These are phyloP conservation scores for Hypoxylon sp. DNA, from an alignment of 2,329 filamentous ascomycete genomes.

Conservation along the genomic window DNA sequence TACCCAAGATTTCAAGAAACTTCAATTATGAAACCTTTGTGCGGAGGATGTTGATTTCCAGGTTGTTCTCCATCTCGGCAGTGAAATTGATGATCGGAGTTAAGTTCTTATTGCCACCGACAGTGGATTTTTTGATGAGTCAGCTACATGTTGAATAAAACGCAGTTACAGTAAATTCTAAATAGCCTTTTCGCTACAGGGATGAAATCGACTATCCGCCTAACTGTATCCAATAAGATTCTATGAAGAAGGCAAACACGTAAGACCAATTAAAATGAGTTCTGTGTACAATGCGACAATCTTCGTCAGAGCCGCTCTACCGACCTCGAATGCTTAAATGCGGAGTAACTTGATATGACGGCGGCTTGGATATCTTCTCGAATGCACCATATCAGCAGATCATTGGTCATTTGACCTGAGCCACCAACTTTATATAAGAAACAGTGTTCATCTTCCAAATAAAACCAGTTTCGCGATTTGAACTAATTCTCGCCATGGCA, in stretches of 20 bases:
- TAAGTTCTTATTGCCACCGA: background rate
- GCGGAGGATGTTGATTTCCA: background rate
- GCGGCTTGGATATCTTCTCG: background rate
- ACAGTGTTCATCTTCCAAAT: background rate
- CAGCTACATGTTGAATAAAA: conserved; percentile 2
- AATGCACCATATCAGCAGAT: conserved; percentile 8
- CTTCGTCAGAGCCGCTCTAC: background rate
- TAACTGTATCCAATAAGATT: background rate
- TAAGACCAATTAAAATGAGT: conserved; percentile 2
- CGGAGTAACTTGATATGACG: conserved; percentile 1
- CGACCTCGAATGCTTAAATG: conserved; percentile 1
- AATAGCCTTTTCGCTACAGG: background rate
- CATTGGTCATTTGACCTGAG: conserved; percentile 8
- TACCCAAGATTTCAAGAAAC: background rate
- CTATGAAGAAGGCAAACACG: background rate
- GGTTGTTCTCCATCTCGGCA: background rate
- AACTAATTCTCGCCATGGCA: conserved; percentile 43
- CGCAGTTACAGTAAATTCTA: background rate
- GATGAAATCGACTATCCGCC: background rate
- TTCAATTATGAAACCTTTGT: background rate
- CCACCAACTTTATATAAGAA: conserved; percentile 1
- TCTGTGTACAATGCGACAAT: background rate
- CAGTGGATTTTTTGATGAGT: background rate
- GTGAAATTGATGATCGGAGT: conserved; percentile 6
- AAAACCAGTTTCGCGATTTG: background rate